Evolutionary conservation across 257 asterid species (phyloP), one percentile per base, ranked within the genome.

Genomic region (Nicotiana obtusifolia): DNA sequence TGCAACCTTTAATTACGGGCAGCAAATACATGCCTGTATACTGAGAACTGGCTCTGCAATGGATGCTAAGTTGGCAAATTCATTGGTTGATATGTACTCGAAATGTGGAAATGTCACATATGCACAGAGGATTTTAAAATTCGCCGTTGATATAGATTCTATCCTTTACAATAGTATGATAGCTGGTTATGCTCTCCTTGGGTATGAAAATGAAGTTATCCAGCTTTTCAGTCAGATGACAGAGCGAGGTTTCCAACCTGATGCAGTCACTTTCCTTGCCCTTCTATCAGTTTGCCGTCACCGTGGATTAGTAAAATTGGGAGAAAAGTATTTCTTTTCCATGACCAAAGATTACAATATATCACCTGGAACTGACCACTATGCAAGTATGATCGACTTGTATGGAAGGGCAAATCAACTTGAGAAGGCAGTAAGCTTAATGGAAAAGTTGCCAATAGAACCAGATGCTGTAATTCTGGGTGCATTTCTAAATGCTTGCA

Each of bases 381-480:
- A 94, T 78, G 97, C 99, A 1, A 92, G 99, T 78, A 94, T 95
- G 99, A 92, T 95, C 24, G 99, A 95, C 83, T 88, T 95, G 86
- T 95, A 94, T 59, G 98, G 97, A 78, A 87, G 97, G 90, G 92
- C 97, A 13, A 90, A 94, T 76, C 89, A 88, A 52, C 89, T 95
- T 17, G 92, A 90, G 16, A 94, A 95, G 87, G 98, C 97, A 2
- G 83, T 85, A 17, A 78, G 66, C 4, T 87, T 95, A 85, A 88
- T 94, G 90, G 91, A 86, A 49, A 82, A 77, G 79, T 89, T 94
- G 89, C 95, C 98, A 4, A 3, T 91, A 5, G 89, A 92, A 87
- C 89, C 89, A 1, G 97, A 94, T 87, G 78, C 94, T 10, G 81
- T 89, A 61, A 83, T 92, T 61, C 35, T 94, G 80, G 93, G 99